Evolutionary conservation across 768 basidiomycete genomes (phyloP), one percentile per base, ranked within the genome.

Genomic region (Chalciporus chontae): DNA sequence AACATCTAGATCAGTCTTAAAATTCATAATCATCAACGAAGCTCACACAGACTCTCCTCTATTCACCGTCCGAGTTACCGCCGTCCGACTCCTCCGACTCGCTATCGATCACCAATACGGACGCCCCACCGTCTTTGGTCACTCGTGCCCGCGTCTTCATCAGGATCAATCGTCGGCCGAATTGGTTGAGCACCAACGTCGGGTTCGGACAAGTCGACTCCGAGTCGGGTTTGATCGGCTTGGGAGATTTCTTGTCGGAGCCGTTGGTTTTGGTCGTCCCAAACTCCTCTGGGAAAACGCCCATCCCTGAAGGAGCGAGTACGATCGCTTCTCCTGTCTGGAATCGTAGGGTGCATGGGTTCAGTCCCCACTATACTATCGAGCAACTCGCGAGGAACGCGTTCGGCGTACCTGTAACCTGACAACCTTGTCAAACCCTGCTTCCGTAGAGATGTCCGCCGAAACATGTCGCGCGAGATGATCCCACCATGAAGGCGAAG

Each of bases 401-500:
- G 24, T 24, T 7, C 3, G 7, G 24, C 66, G 47, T 50, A 85
- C 85, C 74, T 83, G 73, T 10, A 87, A 64, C 42, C 62, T 77
- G 13, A 83, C 83, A 8, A 87, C 77, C 40, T 74, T 71, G 54
- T 85, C 78, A 51, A 87, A 85, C 0, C 77, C 81, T 26, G 82
- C 78, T 1, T 69, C 73, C 4, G 66, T 68, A 1, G 75, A 73
- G 52, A 85, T 73, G 51, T 83, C 76, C 0, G 81, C 78, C 0
- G 82, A 78, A 15, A 86, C 79, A 57, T 85, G 83, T 14, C 78
- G 74, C 9, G 74, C 66, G 3, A 87, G 61, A 52, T 86, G 83
- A 0, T 79, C 73, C 79, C 83, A 84, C 85, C 85, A 87, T 0
- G 80, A 71, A 0, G 82, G 81, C 0, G 85, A 86, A 0, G 84